Evolutionary conservation across 768 basidiomycete genomes (phyloP).

Genomic region (Naganishia friedmannii): DNA sequence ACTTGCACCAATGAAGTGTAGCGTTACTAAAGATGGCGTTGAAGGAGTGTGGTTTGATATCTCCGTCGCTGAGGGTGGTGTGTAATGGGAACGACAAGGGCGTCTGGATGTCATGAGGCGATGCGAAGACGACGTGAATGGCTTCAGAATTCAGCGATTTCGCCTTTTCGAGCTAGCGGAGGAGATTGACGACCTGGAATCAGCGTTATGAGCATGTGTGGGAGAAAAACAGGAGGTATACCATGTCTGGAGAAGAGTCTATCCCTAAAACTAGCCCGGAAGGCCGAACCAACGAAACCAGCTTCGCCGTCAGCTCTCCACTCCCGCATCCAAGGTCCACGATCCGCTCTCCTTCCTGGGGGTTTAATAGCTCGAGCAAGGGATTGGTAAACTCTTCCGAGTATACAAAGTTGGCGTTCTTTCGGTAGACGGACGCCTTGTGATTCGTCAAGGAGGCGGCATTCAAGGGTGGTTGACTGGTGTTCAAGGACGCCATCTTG

Average conservation of each 20-base stretch:
- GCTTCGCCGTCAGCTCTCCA: slow-evolving; percentile 67
- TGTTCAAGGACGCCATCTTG: neutral
- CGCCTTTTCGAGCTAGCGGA: slow-evolving; percentile 60
- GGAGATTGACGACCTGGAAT: neutral
- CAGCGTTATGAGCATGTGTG: neutral
- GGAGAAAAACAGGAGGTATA: slow-evolving; percentile 40
- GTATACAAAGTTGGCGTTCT: slow-evolving; percentile 70
- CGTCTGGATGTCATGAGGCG: slow-evolving; percentile 3
- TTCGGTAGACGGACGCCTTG: slow-evolving; percentile 61
- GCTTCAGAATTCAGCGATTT: slow-evolving; percentile 55
- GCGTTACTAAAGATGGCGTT: slow-evolving; percentile 80
- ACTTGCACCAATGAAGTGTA: slow-evolving; percentile 80
- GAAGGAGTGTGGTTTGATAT: slow-evolving; percentile 46
- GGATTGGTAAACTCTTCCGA: slow-evolving; percentile 55
- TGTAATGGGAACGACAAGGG: neutral
- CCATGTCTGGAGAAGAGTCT: slow-evolving; percentile 72
- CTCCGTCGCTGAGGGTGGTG: slow-evolving; percentile 24
- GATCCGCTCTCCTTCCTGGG: slow-evolving; percentile 66
- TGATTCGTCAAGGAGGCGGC: slow-evolving; percentile 39
- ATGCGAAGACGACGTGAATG: slow-evolving; percentile 30
- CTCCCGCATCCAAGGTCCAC: slow-evolving; percentile 68
- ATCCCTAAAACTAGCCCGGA: slow-evolving; percentile 64
- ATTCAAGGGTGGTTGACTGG: neutral
- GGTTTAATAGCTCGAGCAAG: slow-evolving; percentile 63
- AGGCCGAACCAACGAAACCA: slow-evolving; percentile 60